Base-by-base conservation (phyloP, 768 basidiomycete genomes). In the Chalciporus piperatus region DNA sequence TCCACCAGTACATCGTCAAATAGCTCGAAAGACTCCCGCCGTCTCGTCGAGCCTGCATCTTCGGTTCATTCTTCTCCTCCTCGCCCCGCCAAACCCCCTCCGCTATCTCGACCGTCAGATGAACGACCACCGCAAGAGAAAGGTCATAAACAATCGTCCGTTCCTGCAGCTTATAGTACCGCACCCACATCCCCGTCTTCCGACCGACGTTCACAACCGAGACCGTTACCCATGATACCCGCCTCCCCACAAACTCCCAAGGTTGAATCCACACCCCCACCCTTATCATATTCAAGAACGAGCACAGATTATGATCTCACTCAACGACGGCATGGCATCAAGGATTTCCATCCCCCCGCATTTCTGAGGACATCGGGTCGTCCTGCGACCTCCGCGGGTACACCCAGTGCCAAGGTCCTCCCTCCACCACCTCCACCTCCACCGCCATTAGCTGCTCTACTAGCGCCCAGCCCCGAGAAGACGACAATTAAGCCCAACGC, bases 321-420 rank as follows among this genome's bases (percentile, higher is more conserved):
- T 14, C 52, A 46, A 14, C 59, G 55, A 40, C 60, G 52, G 38
- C 62, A 30, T 16, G 43, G 25, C 35, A 38, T 43, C 16, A 48
- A 16, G 17, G 55, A 49, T n/a, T 23, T 41, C 16, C 8, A 51
- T 19, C 25, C 47, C 1, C 48, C 47, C 2, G 16, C 11, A 9
- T 49, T 47, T 27, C 50, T 61, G 52, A 63, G 51, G 58, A 39
- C 63, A 0, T 49, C 58, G 6, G 48, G 54, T 12, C 70, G 77
- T 19, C 74, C 77, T 25, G 67, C 75, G 14, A 77, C 77, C 11
- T 72, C 75, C 42, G 65, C 69, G n/a, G 68, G 70, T 20, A 27
- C 59, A n/a, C 42, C 54, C 0, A 54, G 47, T 28, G 54, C 57
- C 35, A 52, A 50, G n/a, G 37, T 50, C 25, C 57, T 44, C 37